Evolutionary conservation across 2,329 filamentous ascomycete genomes (phyloP), one percentile per base, ranked within the genome.

Genomic region (Venturia nashicola): DNA sequence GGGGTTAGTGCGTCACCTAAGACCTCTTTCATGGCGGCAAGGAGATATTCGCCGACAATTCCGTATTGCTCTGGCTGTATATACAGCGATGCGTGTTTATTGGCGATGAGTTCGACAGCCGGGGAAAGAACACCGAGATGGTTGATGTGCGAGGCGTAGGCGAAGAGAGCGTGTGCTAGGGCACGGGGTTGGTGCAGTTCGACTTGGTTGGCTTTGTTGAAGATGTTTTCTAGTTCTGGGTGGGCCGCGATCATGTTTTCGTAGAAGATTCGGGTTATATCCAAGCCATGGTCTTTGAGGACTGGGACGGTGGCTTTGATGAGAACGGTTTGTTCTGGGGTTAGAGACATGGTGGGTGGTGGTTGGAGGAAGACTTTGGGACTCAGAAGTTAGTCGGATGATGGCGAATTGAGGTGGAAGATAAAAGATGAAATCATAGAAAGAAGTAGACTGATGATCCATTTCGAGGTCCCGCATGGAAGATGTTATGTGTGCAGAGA

Each of bases 191-290:
- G 89, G 64, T 84, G 83, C 43, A 86, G 85, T 5, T 82, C 88
- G 55, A 77, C 76, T 74, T 91, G 89, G 68, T 88, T 86, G 7
- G 86, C 81, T 61, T 82, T 77, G 73, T 90, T 91, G 81, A 91
- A 91, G 74, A 87, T 78, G 73, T 86, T 82, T 69, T 86, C 83
- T 40, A 91, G 81, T 55, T 84, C 81, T 0, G 87, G 87, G 66
- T 90, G 79, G 46, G 84, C 83, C 12, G 72, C 71, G 32, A 91
- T 77, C 78, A 91, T 83, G 70, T 83, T 85, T 66, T 79, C 78
- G 78, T 92, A 91, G 77, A 92, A 91, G 67, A 82, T 80, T n/a
- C 79, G 80, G 6, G 87, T 86, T 72, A 91, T 89, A 66, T 80
- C 78, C 67, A 82, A 80, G 71, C 89, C 89, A 71, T 90, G 84